Percentiles rank a stretch among this genome's conserved stretches.
Conservation (phyloP, 345 rosid species). For the Dipteronia dyeriana region DNA sequence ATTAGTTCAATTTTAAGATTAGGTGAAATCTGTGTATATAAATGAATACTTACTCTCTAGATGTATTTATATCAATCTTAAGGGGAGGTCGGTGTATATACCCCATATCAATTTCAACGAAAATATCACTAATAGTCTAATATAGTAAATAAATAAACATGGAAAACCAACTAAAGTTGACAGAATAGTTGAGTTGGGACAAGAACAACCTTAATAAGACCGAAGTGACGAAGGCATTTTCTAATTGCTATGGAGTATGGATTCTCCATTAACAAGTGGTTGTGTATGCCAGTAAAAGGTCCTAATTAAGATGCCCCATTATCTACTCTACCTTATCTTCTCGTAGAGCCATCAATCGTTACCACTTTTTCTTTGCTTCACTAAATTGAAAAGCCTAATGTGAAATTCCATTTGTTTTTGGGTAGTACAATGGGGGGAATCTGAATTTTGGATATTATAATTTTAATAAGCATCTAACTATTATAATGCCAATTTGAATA, state of each 20-base stretch:
- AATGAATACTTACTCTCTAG: too few relatives aligned
- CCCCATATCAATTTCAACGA: too few relatives aligned
- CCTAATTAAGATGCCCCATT: too few relatives aligned
- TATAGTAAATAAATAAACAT: too few relatives aligned
- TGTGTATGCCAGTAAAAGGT: background rate
- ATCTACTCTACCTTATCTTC: background rate
- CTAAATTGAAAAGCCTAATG: background rate
- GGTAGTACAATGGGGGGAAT: background rate
- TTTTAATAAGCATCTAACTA: background rate
- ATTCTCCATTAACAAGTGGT: background rate
- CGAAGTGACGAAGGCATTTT: background rate
- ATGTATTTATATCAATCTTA: too few relatives aligned
- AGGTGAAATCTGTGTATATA: too few relatives aligned
- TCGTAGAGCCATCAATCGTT: background rate
- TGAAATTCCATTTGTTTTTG: too few relatives aligned
- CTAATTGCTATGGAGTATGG: too few relatives aligned
- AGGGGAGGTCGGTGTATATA: too few relatives aligned
- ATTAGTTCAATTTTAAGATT: too few relatives aligned
- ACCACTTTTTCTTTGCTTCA: background rate
- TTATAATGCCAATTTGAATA: background rate
- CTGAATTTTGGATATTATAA: background rate
- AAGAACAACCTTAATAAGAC: conserved; percentile 16
- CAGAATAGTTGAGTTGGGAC: background rate
- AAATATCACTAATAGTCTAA: too few relatives aligned
- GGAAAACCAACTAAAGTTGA: too few relatives aligned